Evolutionary conservation across 2,329 filamentous ascomycete species (phyloP).

Genomic region (Epichloe elymi): DNA sequence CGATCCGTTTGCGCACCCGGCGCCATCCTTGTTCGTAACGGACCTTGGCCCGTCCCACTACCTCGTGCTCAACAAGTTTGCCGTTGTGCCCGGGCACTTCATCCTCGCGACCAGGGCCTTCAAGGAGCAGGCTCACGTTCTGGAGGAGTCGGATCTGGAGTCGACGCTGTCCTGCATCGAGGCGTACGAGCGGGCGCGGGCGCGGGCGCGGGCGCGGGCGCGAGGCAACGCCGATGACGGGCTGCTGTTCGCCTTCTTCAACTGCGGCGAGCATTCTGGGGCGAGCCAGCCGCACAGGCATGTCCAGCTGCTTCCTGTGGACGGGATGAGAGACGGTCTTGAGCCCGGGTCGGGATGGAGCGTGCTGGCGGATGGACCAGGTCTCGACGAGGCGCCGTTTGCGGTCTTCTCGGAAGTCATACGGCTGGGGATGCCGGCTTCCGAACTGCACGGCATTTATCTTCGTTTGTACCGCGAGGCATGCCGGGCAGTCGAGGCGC

Average conservation of each 20-base stretch:
- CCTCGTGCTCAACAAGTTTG: slow-evolving; percentile 64
- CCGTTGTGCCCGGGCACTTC: slow-evolving; percentile 57
- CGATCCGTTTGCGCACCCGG: slow-evolving; percentile 54
- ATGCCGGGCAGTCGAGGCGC: slow-evolving; percentile 22
- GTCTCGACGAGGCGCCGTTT: slow-evolving; percentile 26
- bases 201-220: slow-evolving; percentile 4
- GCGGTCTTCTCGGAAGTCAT: slow-evolving; percentile 28
- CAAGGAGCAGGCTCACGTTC: slow-evolving; percentile 49
- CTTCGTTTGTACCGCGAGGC: slow-evolving; percentile 34
- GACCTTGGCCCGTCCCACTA: slow-evolving; percentile 41
- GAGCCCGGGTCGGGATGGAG: slow-evolving; percentile 26
- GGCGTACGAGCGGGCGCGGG: slow-evolving; percentile 30
- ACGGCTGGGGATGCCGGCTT: slow-evolving; percentile 17
- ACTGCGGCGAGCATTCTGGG: slow-evolving; percentile 54
- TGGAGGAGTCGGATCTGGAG: slow-evolving; percentile 47
- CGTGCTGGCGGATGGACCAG: slow-evolving; percentile 32
- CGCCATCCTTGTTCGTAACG: slow-evolving; percentile 37
- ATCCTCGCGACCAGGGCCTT: slow-evolving; percentile 55
- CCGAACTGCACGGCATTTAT: slow-evolving; percentile 30
- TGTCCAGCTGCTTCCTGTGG: slow-evolving; percentile 55
- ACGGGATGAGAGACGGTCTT: slow-evolving; percentile 45
- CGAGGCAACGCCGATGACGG: slow-evolving; percentile 13
- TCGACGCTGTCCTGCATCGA: slow-evolving; percentile 49
- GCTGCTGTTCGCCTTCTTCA: slow-evolving; percentile 56
- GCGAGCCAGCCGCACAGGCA: slow-evolving; percentile 62